Evolutionary conservation across 768 basidiomycete genomes (phyloP).

Genomic region (Boletus barrowsii): DNA sequence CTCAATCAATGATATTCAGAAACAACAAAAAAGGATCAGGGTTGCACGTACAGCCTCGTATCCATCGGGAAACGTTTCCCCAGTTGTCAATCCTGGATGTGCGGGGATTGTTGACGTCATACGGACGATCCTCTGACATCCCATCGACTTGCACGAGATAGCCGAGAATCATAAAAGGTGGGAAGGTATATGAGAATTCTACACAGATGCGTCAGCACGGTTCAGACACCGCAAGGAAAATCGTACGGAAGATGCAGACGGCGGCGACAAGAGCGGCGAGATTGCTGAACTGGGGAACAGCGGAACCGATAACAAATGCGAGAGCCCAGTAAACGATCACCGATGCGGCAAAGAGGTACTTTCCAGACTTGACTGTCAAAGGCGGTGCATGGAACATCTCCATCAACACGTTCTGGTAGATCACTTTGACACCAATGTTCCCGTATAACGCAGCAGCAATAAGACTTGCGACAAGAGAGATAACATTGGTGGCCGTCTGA

Average conservation of each 20-base stretch:
- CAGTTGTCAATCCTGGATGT: slow-evolving; percentile 29
- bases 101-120: slow-evolving; percentile 26
- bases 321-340: slow-evolving; percentile 24
- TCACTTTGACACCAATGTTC: slow-evolving; percentile 60
- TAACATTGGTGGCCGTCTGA: slow-evolving; percentile 37
- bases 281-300: slow-evolving; percentile 57
- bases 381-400: slow-evolving; percentile 50
- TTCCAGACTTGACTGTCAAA: slow-evolving; percentile 38
- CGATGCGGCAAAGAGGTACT: slow-evolving; percentile 27
- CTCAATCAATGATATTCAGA: slow-evolving; percentile 4
- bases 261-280: slow-evolving; percentile 56
- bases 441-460: slow-evolving; percentile 65
- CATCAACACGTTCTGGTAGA: slow-evolving; percentile 52
- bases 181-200: slow-evolving; percentile 40
- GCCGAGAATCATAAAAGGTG: slow-evolving; percentile 36
- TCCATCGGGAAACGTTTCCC: slow-evolving; percentile 27
- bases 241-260: slow-evolving; percentile 49
- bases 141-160: slow-evolving; percentile 29
- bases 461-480: slow-evolving; percentile 49
- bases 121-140: slow-evolving; percentile 20
- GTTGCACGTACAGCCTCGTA: slow-evolving; percentile 26
- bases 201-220: slow-evolving; percentile 34
- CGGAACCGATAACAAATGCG: slow-evolving; percentile 56
- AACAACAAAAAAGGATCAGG: background rate
- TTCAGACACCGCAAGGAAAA: slow-evolving; percentile 30